Evolutionary conservation across 306 rosid species (phyloP).

Genomic region (Acacia acuminata): DNA sequence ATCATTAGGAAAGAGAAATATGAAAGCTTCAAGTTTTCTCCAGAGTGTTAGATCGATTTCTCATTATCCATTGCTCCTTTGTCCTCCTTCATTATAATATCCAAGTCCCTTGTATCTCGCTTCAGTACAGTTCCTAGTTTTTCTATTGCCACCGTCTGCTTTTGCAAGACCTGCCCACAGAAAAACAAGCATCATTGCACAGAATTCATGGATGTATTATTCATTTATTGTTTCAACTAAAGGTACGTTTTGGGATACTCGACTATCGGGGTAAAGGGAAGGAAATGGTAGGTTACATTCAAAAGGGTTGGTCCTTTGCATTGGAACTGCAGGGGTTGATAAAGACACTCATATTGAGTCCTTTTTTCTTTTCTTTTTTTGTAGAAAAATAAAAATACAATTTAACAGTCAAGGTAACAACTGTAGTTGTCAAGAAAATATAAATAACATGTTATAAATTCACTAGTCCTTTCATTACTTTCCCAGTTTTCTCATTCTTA

Average conservation of each 20-base stretch:
- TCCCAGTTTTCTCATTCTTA: too few species aligned
- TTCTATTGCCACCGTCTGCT: slow-evolving; percentile 93
- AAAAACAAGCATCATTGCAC: not conserved
- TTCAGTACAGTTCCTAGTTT: slow-evolving; percentile 90
- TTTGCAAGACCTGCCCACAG: slow-evolving; percentile 77
- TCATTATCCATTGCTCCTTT: slow-evolving; percentile 41
- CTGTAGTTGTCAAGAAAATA: too few species aligned
- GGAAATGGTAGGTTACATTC: not conserved
- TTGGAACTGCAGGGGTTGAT: too few species aligned
- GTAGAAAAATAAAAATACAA: too few species aligned
- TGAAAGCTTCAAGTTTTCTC: not conserved
- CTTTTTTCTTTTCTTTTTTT: too few species aligned
- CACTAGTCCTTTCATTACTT: too few species aligned
- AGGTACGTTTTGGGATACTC: not conserved
- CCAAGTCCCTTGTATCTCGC: slow-evolving; percentile 88
- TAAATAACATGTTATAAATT: too few species aligned
- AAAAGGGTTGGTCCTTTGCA: not conserved
- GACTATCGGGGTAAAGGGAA: not conserved
- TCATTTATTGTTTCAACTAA: not conserved
- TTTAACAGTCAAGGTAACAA: too few species aligned
- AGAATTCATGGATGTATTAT: not conserved
- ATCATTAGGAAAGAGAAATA: not conserved
- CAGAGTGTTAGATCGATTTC: slow-evolving; percentile 19
- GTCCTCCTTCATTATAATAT: slow-evolving; percentile 83
- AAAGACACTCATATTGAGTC: too few species aligned